These are phyloP conservation scores for Jimgerdemannia flammicorona DNA, from an alignment of 192 early-diverging fungal genomes.

Conservation along the genomic window DNA sequence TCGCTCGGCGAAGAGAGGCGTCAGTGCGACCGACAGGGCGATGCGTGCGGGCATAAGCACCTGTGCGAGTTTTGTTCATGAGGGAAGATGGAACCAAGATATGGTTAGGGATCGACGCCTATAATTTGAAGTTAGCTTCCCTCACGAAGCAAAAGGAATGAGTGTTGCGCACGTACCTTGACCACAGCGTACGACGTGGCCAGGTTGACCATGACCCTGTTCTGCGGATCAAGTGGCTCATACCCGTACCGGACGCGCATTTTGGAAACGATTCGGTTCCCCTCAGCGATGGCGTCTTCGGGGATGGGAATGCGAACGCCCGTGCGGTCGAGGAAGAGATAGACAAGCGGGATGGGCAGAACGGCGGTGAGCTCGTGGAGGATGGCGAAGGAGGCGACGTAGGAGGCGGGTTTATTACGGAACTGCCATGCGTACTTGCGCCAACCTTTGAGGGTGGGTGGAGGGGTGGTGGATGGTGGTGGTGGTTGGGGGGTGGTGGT, in stretches of 20 bases:
- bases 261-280: constrained; percentile 50
- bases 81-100: too few species aligned
- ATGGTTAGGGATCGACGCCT: neutral
- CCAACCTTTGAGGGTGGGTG: constrained; percentile 31
- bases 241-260: constrained; percentile 58
- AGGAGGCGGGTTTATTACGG: constrained; percentile 62
- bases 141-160: too few species aligned
- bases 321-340: constrained; percentile 54
- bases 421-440: constrained; percentile 53
- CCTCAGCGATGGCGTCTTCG: constrained; percentile 56
- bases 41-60: constrained; percentile 58
- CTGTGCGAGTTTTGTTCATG: neutral
- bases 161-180: constrained; percentile 48
- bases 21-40: constrained; percentile 48
- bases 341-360: constrained; percentile 71
- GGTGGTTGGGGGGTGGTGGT: constrained; percentile 14
- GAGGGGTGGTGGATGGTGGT: too few species aligned
- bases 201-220: constrained; percentile 64
- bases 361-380: constrained; percentile 91
- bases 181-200: constrained; percentile 79
- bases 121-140: neutral
- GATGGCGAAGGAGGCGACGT: constrained; percentile 70
- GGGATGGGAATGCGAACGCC: constrained; percentile 65
- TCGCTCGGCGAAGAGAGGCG: constrained; percentile 51
- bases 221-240: constrained; percentile 34